Evolutionary conservation across 352 stramenopile species (phyloP), one percentile per base, ranked within the genome.

Genomic region (Peronospora tabacina): DNA sequence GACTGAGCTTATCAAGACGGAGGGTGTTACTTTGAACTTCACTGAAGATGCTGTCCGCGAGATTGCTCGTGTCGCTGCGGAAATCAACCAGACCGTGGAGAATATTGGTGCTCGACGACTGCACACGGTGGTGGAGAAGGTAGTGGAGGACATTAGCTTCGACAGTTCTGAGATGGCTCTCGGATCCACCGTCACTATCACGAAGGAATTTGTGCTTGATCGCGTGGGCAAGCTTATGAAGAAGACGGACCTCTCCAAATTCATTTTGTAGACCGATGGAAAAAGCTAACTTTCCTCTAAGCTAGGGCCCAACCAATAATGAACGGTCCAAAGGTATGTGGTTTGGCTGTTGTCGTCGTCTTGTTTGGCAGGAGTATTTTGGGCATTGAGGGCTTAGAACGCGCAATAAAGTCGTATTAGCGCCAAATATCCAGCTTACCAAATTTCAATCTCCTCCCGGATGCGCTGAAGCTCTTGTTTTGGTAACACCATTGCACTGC

Each of bases 71-170:
- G 94, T 98, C 34, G 94, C 95, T 50, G 87, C 90, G 16, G 73
- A 94, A 64, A 85, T 98, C 45, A 98, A 98, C 72, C 85, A 94
- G 62, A 98, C 89, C 6, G 79, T 98, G 13, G 94, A 98, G 76
- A 99, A 99, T 73, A 99, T 99, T 76, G 97, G 97, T 35, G 96
- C 97, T 16, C 78, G 97, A 45, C 87, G 97, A 53, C 68, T 99
- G 61, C 96, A 99, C 75, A 99, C 96, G 26, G 74, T 94, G 43
- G 61, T 99, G 60, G 97, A 99, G 75, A 93, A 97, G 50, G 95
- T 99, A 15, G 95, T 99, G 52, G 96, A 99, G 63, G 90, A 98
- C 44, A 97, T 99, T 56, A 98, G 87, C 68, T 99, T 99, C 52
- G 86, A 98, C 60, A 95, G 95, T 44, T 92, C 94, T 43, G 95